These are phyloP conservation scores for Hypoxylon trugodes DNA, from an alignment of 495 filamentous ascomycete genomes.

Conservation along the genomic window DNA sequence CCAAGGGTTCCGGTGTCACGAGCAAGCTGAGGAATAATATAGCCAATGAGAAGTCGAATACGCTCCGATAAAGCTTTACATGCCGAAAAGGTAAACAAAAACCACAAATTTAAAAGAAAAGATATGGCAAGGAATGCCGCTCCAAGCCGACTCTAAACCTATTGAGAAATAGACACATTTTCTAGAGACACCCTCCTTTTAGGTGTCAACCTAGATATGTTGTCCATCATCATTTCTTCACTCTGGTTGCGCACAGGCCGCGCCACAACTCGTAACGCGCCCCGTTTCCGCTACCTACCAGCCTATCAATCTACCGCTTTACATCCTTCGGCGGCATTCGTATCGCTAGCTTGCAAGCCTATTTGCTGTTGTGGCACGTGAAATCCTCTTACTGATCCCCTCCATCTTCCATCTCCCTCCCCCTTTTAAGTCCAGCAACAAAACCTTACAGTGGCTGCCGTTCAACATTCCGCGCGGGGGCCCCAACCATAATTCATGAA, in stretches of 20 bases:
- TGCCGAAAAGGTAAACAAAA: slow-evolving; percentile 7
- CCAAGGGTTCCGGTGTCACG: slow-evolving; percentile 24
- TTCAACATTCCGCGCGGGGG: slow-evolving; percentile 2
- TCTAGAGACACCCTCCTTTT: background rate
- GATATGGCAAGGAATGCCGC: background rate
- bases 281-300: background rate
- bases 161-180: slow-evolving; percentile 3
- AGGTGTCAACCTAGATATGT: background rate
- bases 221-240: background rate
- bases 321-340: slow-evolving; percentile 20
- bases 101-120: no score
- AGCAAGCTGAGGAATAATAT: slow-evolving; percentile 2
- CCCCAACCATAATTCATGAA: slow-evolving; percentile 15
- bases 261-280: background rate
- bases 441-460: slow-evolving; percentile 16
- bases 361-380: slow-evolving; percentile 35
- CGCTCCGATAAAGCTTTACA: slow-evolving; percentile 4
- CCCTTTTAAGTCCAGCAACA: background rate
- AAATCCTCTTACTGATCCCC: background rate
- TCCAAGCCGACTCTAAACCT: slow-evolving; percentile 17
- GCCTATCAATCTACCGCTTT: background rate
- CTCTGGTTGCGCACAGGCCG: background rate
- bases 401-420: background rate
- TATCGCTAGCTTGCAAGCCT: slow-evolving; percentile 24
- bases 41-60: background rate